Percentiles rank a stretch among this genome's conserved stretches.
Evolutionary conservation across 805 yeast genomes (phyloP).

Genomic region (Peterozyma xylosa): DNA sequence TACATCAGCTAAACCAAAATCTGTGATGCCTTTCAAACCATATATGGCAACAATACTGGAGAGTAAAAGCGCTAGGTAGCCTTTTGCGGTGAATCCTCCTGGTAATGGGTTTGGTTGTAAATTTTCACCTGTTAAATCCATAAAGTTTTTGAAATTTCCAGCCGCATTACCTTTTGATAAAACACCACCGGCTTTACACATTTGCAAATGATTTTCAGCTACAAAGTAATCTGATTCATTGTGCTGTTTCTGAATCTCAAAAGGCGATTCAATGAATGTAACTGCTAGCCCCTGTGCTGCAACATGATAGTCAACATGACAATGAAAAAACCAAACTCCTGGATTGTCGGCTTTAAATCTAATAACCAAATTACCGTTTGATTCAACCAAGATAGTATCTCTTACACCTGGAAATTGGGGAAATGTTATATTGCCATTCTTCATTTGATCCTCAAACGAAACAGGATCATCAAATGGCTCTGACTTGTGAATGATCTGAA

Average conservation of each 20-base stretch:
- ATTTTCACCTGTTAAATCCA: conserved; percentile 52
- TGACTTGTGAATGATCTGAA: conserved; percentile 54
- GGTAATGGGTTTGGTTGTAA: conserved; percentile 59
- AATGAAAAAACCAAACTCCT: conserved; percentile 92
- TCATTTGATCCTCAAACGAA: conserved; percentile 38
- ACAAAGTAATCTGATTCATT: conserved; percentile 15
- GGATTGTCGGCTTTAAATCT: conserved; percentile 83
- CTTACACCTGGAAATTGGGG: conserved; percentile 59
- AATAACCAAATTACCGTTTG: conserved; percentile 60
- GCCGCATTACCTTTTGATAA: conserved; percentile 65
- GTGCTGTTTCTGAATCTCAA: conserved; percentile 35
- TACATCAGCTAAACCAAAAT: conserved; percentile 57
- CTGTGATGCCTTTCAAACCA: conserved; percentile 53
- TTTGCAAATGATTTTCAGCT: conserved; percentile 39
- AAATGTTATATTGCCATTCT: conserved; percentile 27
- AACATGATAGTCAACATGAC: conserved; percentile 84
- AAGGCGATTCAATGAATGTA: conserved; percentile 65
- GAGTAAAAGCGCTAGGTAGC: conserved; percentile 53
- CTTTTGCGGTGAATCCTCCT: conserved; percentile 61
- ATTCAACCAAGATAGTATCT: conserved; percentile 64
- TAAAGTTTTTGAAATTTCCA: conserved; percentile 43
- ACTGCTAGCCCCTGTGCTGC: conserved; percentile 69
- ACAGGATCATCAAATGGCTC: conserved; percentile 44
- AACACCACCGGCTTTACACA: conserved; percentile 40
- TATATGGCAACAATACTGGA: conserved; percentile 50